These are phyloP conservation scores for Kuraishia hungarica DNA, from an alignment of 805 yeast genomes.

Conservation along the genomic window DNA sequence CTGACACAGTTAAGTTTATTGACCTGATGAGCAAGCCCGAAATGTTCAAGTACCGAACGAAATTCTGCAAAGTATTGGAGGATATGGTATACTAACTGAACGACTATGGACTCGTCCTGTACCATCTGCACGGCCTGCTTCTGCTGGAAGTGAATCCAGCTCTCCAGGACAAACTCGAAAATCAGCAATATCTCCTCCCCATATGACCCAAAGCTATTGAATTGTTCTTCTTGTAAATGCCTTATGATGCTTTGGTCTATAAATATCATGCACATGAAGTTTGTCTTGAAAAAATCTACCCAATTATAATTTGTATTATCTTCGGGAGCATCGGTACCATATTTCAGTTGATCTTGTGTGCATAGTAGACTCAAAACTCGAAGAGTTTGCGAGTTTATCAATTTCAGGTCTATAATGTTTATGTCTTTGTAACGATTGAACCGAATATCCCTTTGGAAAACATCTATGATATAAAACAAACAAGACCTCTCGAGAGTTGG, in stretches of 20 bases:
- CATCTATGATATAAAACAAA: not conserved
- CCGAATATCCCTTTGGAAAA: not conserved
- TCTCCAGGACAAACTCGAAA: not conserved
- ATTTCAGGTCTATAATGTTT: not conserved
- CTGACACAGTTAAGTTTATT: not conserved
- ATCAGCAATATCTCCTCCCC: not conserved
- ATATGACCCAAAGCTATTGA: not conserved
- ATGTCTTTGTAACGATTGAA: not conserved
- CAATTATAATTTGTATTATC: not conserved
- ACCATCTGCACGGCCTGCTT: not conserved
- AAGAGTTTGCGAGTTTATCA: not conserved
- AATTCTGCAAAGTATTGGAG: not conserved
- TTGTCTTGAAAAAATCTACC: not conserved
- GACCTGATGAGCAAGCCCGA: not conserved
- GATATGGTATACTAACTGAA: not conserved
- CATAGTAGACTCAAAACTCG: not conserved
- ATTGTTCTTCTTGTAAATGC: not conserved
- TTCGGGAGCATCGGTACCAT: not conserved
- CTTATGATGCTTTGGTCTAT: not conserved
- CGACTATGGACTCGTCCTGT: not conserved
- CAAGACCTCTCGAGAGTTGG: not conserved
- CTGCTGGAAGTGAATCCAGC: not conserved
- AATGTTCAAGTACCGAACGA: not conserved
- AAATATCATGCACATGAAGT: not conserved
- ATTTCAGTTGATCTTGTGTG: not conserved